Evolutionary conservation across 306 rosid genomes (phyloP).

Genomic region (Lathyrus sativus): DNA sequence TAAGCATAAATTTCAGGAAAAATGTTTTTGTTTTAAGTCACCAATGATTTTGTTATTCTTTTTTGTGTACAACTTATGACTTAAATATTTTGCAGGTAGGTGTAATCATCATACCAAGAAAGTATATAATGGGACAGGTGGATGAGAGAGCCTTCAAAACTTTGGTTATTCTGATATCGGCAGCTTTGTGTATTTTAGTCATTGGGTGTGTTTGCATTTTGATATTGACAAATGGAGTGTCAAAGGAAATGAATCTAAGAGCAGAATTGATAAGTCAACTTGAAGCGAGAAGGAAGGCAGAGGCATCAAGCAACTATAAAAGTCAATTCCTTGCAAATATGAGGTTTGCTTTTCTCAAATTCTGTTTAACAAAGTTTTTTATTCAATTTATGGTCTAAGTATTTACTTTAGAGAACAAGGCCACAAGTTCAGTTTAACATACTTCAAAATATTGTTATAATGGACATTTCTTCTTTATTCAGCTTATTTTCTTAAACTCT

Average conservation of each 20-base stretch:
- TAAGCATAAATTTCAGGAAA: too few species aligned
- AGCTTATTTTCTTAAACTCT: too few species aligned
- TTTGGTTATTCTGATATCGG: slow-evolving; percentile 87
- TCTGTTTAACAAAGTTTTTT: too few species aligned
- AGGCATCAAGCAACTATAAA: slow-evolving; percentile 95
- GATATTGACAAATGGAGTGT: slow-evolving; percentile 94
- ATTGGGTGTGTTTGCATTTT: slow-evolving; percentile 93
- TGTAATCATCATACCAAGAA: slow-evolving; percentile 90
- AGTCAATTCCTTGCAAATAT: slow-evolving; percentile 97
- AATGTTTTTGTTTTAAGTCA: slow-evolving; percentile 10
- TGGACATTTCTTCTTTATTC: too few species aligned
- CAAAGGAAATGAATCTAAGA: slow-evolving; percentile 97
- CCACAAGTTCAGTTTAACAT: too few species aligned
- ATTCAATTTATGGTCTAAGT: too few species aligned
- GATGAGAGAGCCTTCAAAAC: slow-evolving; percentile 96
- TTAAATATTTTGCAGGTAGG: slow-evolving; percentile 77
- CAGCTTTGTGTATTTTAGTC: slow-evolving; percentile 81
- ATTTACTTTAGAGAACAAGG: too few species aligned
- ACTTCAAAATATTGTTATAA: too few species aligned
- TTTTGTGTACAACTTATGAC: slow-evolving; percentile 21
- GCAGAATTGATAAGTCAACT: slow-evolving; percentile 92
- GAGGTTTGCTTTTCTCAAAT: slow-evolving; percentile 65
- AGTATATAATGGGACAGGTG: slow-evolving; percentile 94
- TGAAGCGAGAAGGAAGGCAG: slow-evolving; percentile 98
- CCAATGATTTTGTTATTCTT: background rate